These are phyloP conservation scores for Allium fistulosum DNA, from an alignment of 106 monocot species.

Conservation along the genomic window DNA sequence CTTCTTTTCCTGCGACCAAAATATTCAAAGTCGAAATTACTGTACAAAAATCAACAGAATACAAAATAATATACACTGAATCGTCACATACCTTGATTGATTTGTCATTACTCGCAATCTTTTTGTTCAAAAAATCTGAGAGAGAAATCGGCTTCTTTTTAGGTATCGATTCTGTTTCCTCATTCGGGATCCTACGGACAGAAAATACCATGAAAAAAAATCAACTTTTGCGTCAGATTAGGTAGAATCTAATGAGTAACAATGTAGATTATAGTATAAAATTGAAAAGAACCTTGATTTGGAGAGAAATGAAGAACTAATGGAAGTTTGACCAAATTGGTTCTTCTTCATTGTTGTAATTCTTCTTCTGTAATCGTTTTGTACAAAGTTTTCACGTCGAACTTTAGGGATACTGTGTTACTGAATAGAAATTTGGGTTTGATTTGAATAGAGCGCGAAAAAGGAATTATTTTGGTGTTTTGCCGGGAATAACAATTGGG, in stretches of 20 bases:
- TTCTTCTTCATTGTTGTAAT: too few species aligned
- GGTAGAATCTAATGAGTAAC: background rate
- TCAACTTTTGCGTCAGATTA: background rate
- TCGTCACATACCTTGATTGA: slow-evolving; percentile 21
- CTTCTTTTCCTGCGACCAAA: slow-evolving; percentile 38
- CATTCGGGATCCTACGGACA: slow-evolving; percentile 4
- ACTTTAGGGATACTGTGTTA: too few species aligned
- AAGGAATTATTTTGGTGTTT: too few species aligned
- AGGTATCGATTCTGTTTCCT: slow-evolving; percentile 9
- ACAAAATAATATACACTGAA: too few species aligned
- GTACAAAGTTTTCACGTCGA: too few species aligned
- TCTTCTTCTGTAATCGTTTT: too few species aligned
- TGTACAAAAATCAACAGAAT: background rate
- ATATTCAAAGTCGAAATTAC: background rate
- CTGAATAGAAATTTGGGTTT: too few species aligned
- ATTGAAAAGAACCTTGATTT: slow-evolving; percentile 25
- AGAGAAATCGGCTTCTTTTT: slow-evolving; percentile 41
- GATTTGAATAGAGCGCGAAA: too few species aligned
- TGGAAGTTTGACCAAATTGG: slow-evolving; percentile 42
- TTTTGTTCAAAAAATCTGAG: slow-evolving; percentile 44
- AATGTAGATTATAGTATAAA: background rate
- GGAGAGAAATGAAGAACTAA: slow-evolving; percentile 25
- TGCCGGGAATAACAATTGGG: too few species aligned
- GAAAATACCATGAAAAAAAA: background rate
- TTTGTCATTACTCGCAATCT: slow-evolving; percentile 30